A percentile compares a stretch with the other conserved stretches of the same genome.
phyloP scores from a whole-genome alignment of 768 basidiomycete species.

The Mycena belliarum region DNA sequence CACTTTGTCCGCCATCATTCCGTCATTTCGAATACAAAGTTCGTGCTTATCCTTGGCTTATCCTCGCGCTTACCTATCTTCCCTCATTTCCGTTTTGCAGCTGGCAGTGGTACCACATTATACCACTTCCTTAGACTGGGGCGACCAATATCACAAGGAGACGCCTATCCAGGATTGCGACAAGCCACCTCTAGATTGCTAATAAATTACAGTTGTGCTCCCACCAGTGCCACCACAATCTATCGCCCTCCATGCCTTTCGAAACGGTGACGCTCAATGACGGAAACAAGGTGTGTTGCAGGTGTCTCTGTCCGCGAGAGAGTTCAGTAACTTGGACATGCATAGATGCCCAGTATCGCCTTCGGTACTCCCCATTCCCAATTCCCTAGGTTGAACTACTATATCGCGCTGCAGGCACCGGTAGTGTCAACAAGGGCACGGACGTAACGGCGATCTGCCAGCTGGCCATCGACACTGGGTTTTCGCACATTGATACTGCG shows the following conservation, averaged over 20 bases:
- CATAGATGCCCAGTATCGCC: conserved; percentile 64
- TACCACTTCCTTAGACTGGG: no score
- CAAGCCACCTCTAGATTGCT: no score
- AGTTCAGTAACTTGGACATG: not conserved
- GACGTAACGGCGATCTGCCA: conserved; percentile 57
- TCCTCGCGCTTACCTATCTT: no score
- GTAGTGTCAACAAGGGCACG: conserved; percentile 43
- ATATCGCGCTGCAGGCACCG: conserved; percentile 37
- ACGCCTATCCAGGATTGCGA: no score
- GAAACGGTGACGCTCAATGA: conserved; percentile 15
- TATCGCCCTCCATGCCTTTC: conserved; percentile 1
- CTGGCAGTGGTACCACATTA: no score
- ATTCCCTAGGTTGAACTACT: not conserved
- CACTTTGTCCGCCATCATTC: no score
- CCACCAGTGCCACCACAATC: no score
- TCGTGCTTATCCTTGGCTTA: no score
- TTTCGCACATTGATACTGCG: conserved; percentile 66
- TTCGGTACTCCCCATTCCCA: conserved; percentile 35
- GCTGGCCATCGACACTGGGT: conserved; percentile 60
- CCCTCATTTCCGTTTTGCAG: no score
- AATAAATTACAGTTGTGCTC: no score
- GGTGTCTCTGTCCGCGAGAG: not conserved
- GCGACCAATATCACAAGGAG: no score
- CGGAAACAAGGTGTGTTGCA: conserved; percentile 13
- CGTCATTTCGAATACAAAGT: no score